Evolutionary conservation across 495 filamentous ascomycete genomes (phyloP), one percentile per base, ranked within the genome.

Genomic region (Usnea hakonensis): DNA sequence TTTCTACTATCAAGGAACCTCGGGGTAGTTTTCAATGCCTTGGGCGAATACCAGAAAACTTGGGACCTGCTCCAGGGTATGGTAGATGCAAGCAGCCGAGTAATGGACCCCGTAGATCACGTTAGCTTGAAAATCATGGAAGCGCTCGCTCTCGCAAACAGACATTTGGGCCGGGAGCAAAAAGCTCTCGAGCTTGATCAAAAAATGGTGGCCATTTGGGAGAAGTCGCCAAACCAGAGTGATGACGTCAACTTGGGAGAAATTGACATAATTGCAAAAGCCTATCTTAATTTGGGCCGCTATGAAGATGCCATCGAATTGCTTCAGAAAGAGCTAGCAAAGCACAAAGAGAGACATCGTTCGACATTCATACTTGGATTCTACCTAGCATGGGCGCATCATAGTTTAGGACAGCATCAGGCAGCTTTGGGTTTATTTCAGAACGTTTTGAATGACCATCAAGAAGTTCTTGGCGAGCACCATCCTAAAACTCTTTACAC

Each of bases 111-210:
- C 5, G 37, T 61, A n/a, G 54, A 69, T 28, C 62, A 62, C 1
- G 59, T 65, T 41, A 58, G 28, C 28, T 50, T 71, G 36, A 36
- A 37, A 6, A 60, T 54, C 37, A 65, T 67, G 46, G 55, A 32
- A 35, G 60, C 62, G 16, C 63, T 65, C 55, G 46, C 60, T 30
- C 55, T 44, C 17, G 54, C 61, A n/a, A n/a, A 59, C 17, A 60
- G 59, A 28, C 33, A 64, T 14, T 50, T 69, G 35, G 67, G 62
- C 7, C 9, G 60, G 30, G 28, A 55, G 21, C 57, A 56, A 14
- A 30, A 64, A 38, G 67, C 67, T 37, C 33, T 57, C 2, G 33
- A 57, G 33, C 10, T 57, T 37, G 37, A 7, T 14, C 3, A 57
- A n/a, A 36, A 30, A 26, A 0, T 0, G 4, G 26, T 38, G 33